phyloP scores from a whole-genome alignment of 768 basidiomycete species.

The Mycena venus region DNA sequence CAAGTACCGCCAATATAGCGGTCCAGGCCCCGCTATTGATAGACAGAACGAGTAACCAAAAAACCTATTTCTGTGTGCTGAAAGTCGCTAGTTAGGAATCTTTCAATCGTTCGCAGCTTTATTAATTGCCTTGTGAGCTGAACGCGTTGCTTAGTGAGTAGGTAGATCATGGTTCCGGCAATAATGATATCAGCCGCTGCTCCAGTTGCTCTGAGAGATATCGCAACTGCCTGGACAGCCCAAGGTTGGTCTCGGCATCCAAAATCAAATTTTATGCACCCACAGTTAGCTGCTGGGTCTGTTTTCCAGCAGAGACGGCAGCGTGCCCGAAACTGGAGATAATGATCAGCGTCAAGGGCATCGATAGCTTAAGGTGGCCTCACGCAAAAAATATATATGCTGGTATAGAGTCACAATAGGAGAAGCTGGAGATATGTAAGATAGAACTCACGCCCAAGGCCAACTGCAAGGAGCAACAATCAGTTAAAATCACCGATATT shows the following conservation, averaged over 20 bases:
- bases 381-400: conserved; percentile 20
- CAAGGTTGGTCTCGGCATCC: too few species aligned
- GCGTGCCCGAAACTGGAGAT: background rate
- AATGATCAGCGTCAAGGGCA: background rate
- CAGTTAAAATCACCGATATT: background rate
- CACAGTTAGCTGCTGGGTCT: too few species aligned
- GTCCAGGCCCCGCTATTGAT: conserved; percentile 35
- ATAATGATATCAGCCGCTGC: conserved; percentile 17
- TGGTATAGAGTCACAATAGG: background rate
- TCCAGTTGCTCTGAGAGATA: conserved; percentile 9
- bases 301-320: conserved; percentile 9
- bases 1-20: conserved; percentile 27
- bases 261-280: too few species aligned
- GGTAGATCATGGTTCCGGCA: conserved; percentile 1
- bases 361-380: background rate
- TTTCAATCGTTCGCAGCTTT: background rate
- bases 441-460: conserved; percentile 13
- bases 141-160: background rate
- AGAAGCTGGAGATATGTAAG: background rate
- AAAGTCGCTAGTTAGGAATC: background rate
- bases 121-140: conserved; percentile 7
- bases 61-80: conserved; percentile 20
- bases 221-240: background rate
- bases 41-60: conserved; percentile 23
- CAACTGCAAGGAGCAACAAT: background rate